phyloP scores from a whole-genome alignment of 2,329 filamentous ascomycete species.

The Penicillium sp. region DNA sequence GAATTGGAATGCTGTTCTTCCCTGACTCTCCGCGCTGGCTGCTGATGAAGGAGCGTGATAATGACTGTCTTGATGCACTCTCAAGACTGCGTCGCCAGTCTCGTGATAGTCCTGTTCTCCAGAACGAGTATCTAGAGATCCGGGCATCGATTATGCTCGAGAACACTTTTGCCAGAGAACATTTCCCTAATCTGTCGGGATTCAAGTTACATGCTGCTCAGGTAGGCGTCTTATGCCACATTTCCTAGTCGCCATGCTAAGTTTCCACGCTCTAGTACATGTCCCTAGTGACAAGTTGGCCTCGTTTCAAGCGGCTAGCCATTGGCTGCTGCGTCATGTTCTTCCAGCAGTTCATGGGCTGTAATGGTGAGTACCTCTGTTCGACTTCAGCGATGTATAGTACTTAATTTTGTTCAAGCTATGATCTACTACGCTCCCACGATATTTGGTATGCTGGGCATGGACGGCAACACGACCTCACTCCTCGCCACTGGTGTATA shows the following conservation, averaged over 20 bases:
- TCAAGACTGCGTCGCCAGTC: conserved; percentile 47
- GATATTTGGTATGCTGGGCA: conserved; percentile 44
- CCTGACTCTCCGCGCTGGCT: conserved; percentile 56
- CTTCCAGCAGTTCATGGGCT: conserved; percentile 47
- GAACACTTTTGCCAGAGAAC: conserved; percentile 29
- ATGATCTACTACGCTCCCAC: conserved; percentile 49
- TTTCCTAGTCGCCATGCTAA: not conserved
- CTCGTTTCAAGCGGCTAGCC: conserved; percentile 34
- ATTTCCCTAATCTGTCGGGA: conserved; percentile 28
- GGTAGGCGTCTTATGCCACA: conserved; percentile 12
- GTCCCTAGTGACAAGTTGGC: conserved; percentile 34
- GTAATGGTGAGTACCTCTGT: conserved; percentile 33
- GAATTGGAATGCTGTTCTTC: conserved; percentile 45
- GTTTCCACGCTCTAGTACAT: conserved; percentile 23
- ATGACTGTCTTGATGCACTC: conserved; percentile 47
- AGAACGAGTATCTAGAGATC: conserved; percentile 49
- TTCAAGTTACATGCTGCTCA: conserved; percentile 30
- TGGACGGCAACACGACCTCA: conserved; percentile 35
- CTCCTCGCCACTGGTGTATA: conserved; percentile 37
- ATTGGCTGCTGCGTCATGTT: conserved; percentile 41
- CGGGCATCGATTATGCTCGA: conserved; percentile 43
- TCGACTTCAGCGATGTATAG: not conserved
- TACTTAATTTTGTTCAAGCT: conserved; percentile 19
- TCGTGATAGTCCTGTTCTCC: conserved; percentile 43
- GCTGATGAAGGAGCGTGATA: conserved; percentile 45